Base-by-base conservation (phyloP, 164 flowering plant genomes). In the Vitis rotundifolia region DNA sequence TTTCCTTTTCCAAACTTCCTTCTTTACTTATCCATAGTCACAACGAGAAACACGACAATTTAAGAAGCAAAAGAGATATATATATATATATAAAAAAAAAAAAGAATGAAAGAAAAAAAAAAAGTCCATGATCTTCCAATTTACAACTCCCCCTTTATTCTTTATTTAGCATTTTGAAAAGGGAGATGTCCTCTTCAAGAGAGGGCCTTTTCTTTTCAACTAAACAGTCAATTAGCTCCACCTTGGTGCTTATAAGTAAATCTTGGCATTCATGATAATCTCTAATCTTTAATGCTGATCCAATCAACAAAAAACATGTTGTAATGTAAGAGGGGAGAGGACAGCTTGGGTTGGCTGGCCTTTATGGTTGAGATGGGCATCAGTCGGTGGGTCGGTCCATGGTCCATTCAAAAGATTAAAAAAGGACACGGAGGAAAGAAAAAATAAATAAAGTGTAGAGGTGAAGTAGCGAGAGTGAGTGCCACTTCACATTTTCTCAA, bases 341-440 rank as follows among this genome's bases (percentile, higher is more conserved):
- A 66, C 59, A 51, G 69, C 51, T 71, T 71, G 54, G 70, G 68
- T 64, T 66, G 66, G 64, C 62, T 70, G 73, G 74, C 68, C 56
- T 70, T 31, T 59, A 18, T 66, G 50, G 61, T 59, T 66, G 49
- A 49, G 69, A 65, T 52, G 75, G 76, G 47, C 56, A 67, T 50
- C n/a, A 67, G 71, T 73, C 71, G 76, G 76, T 67, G 71, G 68
- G 68, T 68, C 68, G 72, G 76, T 44, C 14, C 53, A 49, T 67
- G 56, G 49, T 63, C 37, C 59, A 56, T 49, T 73, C 53, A 22
- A 63, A 71, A 29, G 15, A 48, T 31, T 59, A 9, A 61, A 68
- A 14, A 18, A 53, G 1, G 9, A 37, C 0, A 5, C 19, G 4
- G 16, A 59, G 1, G 19, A 57, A 16, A 37, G 44, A 6, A 6